Base-by-base conservation (phyloP, 2,329 filamentous ascomycete species). In the Cadophora malorum region DNA sequence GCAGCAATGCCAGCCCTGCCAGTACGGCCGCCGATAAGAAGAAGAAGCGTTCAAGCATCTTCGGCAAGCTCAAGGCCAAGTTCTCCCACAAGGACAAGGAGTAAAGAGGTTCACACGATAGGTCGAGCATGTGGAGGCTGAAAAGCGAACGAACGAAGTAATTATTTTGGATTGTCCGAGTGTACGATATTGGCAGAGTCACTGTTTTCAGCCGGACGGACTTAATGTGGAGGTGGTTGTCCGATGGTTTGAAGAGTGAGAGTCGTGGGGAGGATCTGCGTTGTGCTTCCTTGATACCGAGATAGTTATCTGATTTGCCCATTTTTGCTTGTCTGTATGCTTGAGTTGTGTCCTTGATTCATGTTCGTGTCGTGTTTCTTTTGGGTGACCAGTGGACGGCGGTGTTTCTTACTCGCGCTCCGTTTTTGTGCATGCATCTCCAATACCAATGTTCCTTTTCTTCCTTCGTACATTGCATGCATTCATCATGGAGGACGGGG, bases 31-130 rank as follows among this genome's bases (percentile, higher is more conserved):
- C 70, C 56, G 74, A 75, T 16, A 79, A 78, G 74, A 80, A 78
- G 71, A 77, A 78, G 72, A 80, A 79, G 71, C 74, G 78, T 16
- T 68, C 60, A 9, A 79, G 78, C 71, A 70, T 80, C 63, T 78
- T 80, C 49, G 78, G 78, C 38, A 83, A 80, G 75, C 71, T 87
- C 66, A 86, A 86, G 80, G 84, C 84, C 71, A 86, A 85, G 78
- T 79, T 86, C 49, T 70, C 70, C 49, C 68, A 75, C 66, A 78
- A 78, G 69, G 71, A 78, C 47, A 49, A 49, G 45, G 45, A 49
- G 45, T 70, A 74, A 66, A 53, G 49, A 8, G 7, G n/a, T 41
- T 28, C 21, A 19, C 50, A 56, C 10, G n/a, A 56, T n/a, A 38
- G 56, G 31, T 16, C 21, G 35, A 31, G 62, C 25, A 33, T 56